These are phyloP conservation scores for Globisporangium rhizosaccharum DNA, from an alignment of 352 stramenopile species.

Conservation along the genomic window DNA sequence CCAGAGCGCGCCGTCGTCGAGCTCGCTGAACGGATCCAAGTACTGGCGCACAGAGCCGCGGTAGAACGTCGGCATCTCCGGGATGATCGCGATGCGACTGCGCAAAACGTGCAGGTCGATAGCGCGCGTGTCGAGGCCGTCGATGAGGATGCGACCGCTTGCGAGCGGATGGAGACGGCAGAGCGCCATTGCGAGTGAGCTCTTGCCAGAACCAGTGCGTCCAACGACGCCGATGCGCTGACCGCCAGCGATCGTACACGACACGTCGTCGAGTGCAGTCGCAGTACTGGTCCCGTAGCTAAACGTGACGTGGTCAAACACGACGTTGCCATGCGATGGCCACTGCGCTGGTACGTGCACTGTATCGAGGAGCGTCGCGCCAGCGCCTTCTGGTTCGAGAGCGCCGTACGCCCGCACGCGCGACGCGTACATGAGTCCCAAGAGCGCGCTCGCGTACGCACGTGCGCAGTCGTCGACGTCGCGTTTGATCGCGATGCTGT, in stretches of 20 bases:
- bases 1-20: conserved; percentile 48
- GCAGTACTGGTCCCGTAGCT: conserved; percentile 16
- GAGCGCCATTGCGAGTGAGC: conserved; percentile 43
- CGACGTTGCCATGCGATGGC: conserved; percentile 24
- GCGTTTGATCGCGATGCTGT: conserved; percentile 29
- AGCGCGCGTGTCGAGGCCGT: conserved; percentile 75
- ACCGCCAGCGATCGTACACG: conserved; percentile 27
- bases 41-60: conserved; percentile 88
- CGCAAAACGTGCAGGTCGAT: conserved; percentile 29
- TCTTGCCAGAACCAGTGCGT: conserved; percentile 56
- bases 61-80: conserved; percentile 90
- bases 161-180: conserved; percentile 40
- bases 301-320: conserved; percentile 34
- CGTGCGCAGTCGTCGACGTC: conserved; percentile 27
- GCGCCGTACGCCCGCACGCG: conserved; percentile 24
- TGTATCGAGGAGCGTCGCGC: conserved; percentile 10
- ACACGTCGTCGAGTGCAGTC: conserved; percentile 35
- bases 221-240: conserved; percentile 52
- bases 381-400: conserved; percentile 16
- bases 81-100: conserved; percentile 58
- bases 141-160: conserved; percentile 77
- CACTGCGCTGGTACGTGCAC: conserved; percentile 16
- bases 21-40: conserved; percentile 86
- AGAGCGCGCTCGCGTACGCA: conserved; percentile 22
- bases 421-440: conserved; percentile 26